A percentile compares a stretch with the other conserved stretches of the same genome.
phyloP scores from a whole-genome alignment of 2,329 filamentous ascomycete genomes.

The Cladosporium austrohemisphaericum region DNA sequence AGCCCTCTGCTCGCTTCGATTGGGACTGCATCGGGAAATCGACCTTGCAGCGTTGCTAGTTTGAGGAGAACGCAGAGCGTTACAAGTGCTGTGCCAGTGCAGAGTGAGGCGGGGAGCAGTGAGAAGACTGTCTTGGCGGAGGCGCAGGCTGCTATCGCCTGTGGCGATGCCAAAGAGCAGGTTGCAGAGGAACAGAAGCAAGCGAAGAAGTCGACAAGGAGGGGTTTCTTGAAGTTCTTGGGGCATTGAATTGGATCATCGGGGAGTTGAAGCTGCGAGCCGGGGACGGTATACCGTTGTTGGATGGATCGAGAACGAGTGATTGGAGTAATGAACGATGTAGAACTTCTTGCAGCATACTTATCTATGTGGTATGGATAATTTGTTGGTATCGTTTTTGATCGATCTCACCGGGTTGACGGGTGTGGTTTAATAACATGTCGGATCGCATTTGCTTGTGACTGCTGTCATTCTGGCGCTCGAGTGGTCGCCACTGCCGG shows the following conservation, averaged over 20 bases:
- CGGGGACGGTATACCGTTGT: too few relatives aligned
- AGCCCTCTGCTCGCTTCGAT: constrained; percentile 28
- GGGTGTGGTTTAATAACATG: too few relatives aligned
- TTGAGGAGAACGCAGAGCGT: constrained; percentile 32
- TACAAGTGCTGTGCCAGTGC: background rate
- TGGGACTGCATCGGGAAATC: constrained; percentile 21
- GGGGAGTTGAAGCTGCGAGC: too few relatives aligned
- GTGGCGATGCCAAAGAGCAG: background rate
- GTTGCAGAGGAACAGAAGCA: background rate
- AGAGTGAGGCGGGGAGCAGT: constrained; percentile 2
- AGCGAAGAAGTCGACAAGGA: constrained; percentile 13
- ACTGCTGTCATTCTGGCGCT: too few relatives aligned
- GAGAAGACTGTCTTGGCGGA: constrained; percentile 2
- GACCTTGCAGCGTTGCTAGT: constrained; percentile 17
- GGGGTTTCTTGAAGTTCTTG: constrained; percentile 12
- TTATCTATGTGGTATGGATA: too few relatives aligned
- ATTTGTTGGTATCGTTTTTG: too few relatives aligned
- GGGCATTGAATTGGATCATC: constrained; percentile 10
- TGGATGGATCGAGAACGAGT: too few relatives aligned
- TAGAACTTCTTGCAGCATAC: too few relatives aligned
- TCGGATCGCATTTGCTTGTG: too few relatives aligned
- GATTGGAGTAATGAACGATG: too few relatives aligned
- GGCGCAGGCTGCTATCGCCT: background rate
- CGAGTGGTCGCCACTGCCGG: too few relatives aligned
- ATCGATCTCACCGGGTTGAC: too few relatives aligned